Conservation (phyloP, 2,329 filamentous ascomycete species). For the Talaromyces sp. region DNA sequence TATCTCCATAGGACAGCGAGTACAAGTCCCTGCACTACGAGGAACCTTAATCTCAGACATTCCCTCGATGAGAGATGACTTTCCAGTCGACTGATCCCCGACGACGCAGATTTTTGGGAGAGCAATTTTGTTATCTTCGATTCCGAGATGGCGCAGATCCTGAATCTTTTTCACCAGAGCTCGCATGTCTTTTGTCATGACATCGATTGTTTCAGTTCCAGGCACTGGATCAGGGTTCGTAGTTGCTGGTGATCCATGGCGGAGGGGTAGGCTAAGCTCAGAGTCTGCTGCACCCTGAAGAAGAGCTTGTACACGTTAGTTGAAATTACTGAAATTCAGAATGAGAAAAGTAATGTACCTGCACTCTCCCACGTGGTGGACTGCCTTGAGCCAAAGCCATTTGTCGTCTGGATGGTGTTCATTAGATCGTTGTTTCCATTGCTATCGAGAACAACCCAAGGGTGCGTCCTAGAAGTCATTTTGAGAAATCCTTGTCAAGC, state of each 20-base stretch:
- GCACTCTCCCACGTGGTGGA: neutral
- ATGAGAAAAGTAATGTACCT: neutral
- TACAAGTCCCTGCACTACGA: constrained; percentile 67
- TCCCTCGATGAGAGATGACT: constrained; percentile 62
- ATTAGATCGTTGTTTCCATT: neutral
- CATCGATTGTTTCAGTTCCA: constrained; percentile 21
- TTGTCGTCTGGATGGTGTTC: too few relatives aligned
- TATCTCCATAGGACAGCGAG: constrained; percentile 74
- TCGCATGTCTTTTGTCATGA: constrained; percentile 33
- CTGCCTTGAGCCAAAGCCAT: neutral
- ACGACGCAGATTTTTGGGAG: constrained; percentile 77
- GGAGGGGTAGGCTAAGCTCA: neutral
- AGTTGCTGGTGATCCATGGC: neutral
- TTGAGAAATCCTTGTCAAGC: neutral
- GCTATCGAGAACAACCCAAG: neutral
- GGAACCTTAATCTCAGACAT: constrained; percentile 66
- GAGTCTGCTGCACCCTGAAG: neutral
- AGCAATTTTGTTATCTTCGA: constrained; percentile 61
- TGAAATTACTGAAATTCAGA: neutral
- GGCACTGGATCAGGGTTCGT: neutral
- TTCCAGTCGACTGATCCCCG: constrained; percentile 80
- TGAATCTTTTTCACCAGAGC: constrained; percentile 38
- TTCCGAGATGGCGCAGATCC: constrained; percentile 65
- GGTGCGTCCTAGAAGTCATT: neutral
- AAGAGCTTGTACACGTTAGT: neutral